A percentile compares a stretch with the other conserved stretches of the same genome.
Conservation (phyloP, 768 basidiomycete species). For the Grammothele lineata region DNA sequence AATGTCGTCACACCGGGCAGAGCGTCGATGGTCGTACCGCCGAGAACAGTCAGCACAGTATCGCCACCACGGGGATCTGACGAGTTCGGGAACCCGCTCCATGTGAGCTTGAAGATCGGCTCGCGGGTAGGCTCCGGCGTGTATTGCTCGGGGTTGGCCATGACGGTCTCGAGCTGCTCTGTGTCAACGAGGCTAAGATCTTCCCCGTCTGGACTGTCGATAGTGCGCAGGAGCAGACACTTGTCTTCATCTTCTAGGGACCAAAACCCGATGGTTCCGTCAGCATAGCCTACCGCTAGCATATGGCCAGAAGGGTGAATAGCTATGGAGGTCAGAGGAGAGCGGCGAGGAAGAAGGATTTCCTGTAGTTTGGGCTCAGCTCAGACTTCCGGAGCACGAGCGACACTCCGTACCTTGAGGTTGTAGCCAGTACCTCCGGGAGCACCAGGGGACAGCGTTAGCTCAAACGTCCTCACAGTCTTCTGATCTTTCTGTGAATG, state of each 20-base stretch:
- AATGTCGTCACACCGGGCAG: constrained; percentile 62
- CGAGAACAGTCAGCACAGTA: constrained; percentile 71
- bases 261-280: constrained; percentile 85
- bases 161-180: constrained; percentile 39
- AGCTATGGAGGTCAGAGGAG: constrained; percentile 64
- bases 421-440: constrained; percentile 71
- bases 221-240: constrained; percentile 69
- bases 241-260: constrained; percentile 72
- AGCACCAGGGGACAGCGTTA: constrained; percentile 72
- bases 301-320: constrained; percentile 74
- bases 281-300: constrained; percentile 76
- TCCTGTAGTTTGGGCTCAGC: too few species aligned
- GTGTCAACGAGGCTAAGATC: constrained; percentile 55
- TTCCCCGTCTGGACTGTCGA: constrained; percentile 45
- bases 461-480: constrained; percentile 60
- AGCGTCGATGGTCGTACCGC: constrained; percentile 59
- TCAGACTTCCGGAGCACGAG: too few species aligned
- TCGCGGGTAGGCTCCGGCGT: constrained; percentile 39
- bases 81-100: constrained; percentile 74
- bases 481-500: constrained; percentile 42
- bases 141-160: constrained; percentile 20
- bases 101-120: constrained; percentile 82
- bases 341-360: constrained; percentile 65
- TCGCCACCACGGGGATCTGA: constrained; percentile 63
- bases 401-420: constrained; percentile 46